Conservation (phyloP, 331 rosid species). For the Cydonia oblonga region DNA sequence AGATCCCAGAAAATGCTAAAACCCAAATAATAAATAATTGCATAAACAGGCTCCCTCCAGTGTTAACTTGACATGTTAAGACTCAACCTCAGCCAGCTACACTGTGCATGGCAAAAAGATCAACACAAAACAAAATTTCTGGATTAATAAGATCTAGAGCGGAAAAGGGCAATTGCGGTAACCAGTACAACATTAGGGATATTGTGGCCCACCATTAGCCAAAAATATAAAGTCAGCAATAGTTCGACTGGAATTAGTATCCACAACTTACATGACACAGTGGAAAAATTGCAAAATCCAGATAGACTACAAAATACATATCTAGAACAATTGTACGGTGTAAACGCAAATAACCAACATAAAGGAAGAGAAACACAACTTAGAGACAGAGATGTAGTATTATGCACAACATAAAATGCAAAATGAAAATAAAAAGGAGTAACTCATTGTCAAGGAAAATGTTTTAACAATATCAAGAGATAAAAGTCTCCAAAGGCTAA, state of each 20-base stretch:
- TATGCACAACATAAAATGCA: neutral
- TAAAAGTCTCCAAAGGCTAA: no score
- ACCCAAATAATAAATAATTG: neutral
- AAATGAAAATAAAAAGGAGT: neutral
- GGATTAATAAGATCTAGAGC: neutral
- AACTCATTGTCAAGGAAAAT: neutral
- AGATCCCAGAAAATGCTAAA: conserved; percentile 5
- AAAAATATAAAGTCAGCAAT: neutral
- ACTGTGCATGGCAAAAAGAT: conserved; percentile 8
- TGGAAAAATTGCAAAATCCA: neutral
- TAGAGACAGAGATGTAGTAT: neutral
- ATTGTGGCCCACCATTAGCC: neutral
- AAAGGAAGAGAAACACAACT: neutral
- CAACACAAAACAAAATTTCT: conserved; percentile 1
- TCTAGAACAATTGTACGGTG: neutral
- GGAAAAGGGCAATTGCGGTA: neutral
- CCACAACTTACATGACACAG: neutral
- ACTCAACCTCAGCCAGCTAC: neutral
- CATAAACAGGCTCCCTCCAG: neutral
- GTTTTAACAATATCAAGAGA: no score
- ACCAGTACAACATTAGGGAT: neutral
- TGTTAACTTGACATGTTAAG: conserved; percentile 1
- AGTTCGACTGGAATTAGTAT: neutral
- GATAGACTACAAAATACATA: neutral
- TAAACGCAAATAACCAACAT: neutral